These are phyloP conservation scores for Avena insularis DNA, from an alignment of 176 grass and related monocot genomes.

Conservation along the genomic window DNA sequence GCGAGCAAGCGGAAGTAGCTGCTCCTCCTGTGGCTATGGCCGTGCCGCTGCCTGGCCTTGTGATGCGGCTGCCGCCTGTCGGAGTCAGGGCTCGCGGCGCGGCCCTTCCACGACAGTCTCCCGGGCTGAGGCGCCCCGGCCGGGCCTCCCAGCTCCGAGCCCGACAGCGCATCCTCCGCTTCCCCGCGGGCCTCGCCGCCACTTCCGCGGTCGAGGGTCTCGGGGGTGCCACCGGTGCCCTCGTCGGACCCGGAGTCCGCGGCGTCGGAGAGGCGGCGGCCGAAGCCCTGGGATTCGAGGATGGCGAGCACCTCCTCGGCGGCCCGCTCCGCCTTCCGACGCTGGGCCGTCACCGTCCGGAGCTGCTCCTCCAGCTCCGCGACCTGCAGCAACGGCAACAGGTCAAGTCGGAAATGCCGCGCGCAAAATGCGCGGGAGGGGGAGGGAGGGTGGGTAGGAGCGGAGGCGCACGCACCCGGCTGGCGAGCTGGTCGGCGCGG, in stretches of 20 bases:
- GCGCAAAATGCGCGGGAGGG: neutral
- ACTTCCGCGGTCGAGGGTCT: conserved; percentile 1
- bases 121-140: conserved; percentile 37
- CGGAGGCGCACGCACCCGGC: conserved; percentile 44
- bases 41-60: conserved; percentile 63
- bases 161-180: conserved; percentile 67
- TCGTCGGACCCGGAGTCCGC: conserved; percentile 63
- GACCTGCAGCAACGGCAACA: conserved; percentile 28
- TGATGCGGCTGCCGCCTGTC: conserved; percentile 36
- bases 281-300: conserved; percentile 67
- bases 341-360: conserved; percentile 45
- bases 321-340: conserved; percentile 77
- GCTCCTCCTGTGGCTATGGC: conserved; percentile 53
- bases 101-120: conserved; percentile 80
- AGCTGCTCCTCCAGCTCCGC: conserved; percentile 62
- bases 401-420: neutral
- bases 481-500: conserved; percentile 77
- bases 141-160: conserved; percentile 54
- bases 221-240: conserved; percentile 26
- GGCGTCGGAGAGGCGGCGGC: conserved; percentile 48
- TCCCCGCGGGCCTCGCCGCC: conserved; percentile 41
- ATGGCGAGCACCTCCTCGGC: conserved; percentile 64
- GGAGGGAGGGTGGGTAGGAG: too few species aligned
- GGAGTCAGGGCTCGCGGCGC: conserved; percentile 50
- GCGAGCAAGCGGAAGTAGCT: conserved; percentile 52